Evolutionary conservation across 805 yeast genomes (phyloP).

Genomic region (Lipomyces lipofer): DNA sequence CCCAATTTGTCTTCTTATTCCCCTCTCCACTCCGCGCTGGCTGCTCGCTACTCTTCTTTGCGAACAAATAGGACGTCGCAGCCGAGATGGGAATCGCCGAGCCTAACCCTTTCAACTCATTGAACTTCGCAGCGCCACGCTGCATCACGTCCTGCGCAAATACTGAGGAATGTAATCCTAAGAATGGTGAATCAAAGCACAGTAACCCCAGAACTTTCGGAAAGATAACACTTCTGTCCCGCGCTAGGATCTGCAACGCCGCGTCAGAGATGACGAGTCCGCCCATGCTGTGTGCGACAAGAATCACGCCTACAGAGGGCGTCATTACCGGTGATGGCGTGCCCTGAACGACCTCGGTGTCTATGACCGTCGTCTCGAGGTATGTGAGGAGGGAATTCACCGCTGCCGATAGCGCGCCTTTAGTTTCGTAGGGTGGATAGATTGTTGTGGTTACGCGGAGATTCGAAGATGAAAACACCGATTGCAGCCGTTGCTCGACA

Average conservation of each 20-base stretch:
- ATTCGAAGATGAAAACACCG: background rate
- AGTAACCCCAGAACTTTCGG: constrained; percentile 27
- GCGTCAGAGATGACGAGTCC: constrained; percentile 25
- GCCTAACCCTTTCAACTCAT: constrained; percentile 16
- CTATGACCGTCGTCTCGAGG: constrained; percentile 23
- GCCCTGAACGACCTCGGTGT: constrained; percentile 19
- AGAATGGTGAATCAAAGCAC: constrained; percentile 30
- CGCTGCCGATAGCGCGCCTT: constrained; percentile 19
- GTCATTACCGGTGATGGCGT: constrained; percentile 25
- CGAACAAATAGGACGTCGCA: constrained; percentile 21
- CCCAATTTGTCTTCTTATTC: constrained; percentile 15
- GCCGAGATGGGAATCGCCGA: constrained; percentile 22
- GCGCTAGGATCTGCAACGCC: constrained; percentile 15
- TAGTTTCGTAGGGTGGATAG: constrained; percentile 28
- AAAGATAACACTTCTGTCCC: constrained; percentile 16
- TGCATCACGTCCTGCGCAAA: constrained; percentile 27
- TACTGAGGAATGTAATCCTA: constrained; percentile 29
- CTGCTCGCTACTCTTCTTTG: constrained; percentile 29
- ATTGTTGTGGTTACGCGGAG: constrained; percentile 6
- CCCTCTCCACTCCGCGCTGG: constrained; percentile 6
- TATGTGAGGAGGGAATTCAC: constrained; percentile 12
- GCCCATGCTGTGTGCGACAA: constrained; percentile 31
- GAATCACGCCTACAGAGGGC: constrained; percentile 25
- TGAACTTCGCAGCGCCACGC: constrained; percentile 27
- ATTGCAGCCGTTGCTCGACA: constrained; percentile 10